These are phyloP conservation scores for Cubamyces lactineus DNA, from an alignment of 768 basidiomycete species.

Conservation along the genomic window DNA sequence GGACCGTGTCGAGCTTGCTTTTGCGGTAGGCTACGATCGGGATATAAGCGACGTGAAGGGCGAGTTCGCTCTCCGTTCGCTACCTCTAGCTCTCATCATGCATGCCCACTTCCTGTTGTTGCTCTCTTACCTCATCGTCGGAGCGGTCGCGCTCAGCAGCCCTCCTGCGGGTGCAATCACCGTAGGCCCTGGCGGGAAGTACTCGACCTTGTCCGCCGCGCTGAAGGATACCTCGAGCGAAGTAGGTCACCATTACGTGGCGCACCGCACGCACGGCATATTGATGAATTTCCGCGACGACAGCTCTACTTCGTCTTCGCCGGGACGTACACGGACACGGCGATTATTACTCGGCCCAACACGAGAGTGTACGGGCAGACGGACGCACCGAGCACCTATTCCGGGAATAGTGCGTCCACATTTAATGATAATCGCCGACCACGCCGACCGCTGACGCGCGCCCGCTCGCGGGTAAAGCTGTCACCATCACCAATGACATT, in stretches of 20 bases:
- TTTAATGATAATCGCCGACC: slow-evolving; percentile 3
- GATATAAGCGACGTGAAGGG: background rate
- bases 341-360: slow-evolving; percentile 28
- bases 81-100: background rate
- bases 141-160: slow-evolving; percentile 23
- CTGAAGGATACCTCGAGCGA: slow-evolving; percentile 29
- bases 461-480: slow-evolving; percentile 18
- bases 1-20: background rate
- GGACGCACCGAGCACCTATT: slow-evolving; percentile 23
- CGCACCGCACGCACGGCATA: background rate
- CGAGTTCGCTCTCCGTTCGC: background rate
- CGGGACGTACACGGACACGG: slow-evolving; percentile 30
- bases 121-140: slow-evolving; percentile 1
- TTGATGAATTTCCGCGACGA: background rate
- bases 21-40: background rate
- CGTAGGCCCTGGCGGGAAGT: slow-evolving; percentile 27
- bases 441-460: slow-evolving; percentile 8
- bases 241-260: slow-evolving; percentile 15
- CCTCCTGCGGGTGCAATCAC: slow-evolving; percentile 31
- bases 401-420: slow-evolving; percentile 29
- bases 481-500: slow-evolving; percentile 30
- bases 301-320: slow-evolving; percentile 29
- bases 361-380: slow-evolving; percentile 30
- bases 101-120: slow-evolving; percentile 7
- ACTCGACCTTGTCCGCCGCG: slow-evolving; percentile 24